Conservation (phyloP, 2,329 filamentous ascomycete genomes). For the Pseudogymnoascus sp. region DNA sequence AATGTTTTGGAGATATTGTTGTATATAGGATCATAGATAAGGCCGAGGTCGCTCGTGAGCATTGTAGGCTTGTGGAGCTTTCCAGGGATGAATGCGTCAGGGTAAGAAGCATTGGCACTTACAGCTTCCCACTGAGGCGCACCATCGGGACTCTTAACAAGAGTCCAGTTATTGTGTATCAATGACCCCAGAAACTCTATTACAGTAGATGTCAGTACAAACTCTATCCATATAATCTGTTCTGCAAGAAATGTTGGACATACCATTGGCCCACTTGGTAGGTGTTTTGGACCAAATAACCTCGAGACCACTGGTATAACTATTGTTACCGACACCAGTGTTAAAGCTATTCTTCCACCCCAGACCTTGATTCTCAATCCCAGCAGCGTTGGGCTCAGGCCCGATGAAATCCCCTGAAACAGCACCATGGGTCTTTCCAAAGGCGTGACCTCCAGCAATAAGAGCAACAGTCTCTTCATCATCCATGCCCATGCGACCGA, state of each 20-base stretch:
- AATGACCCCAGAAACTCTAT: slow-evolving; percentile 47
- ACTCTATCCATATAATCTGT: neutral
- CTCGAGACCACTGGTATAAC: slow-evolving; percentile 51
- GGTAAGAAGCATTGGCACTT: slow-evolving; percentile 40
- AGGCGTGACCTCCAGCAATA: slow-evolving; percentile 52
- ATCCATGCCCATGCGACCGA: slow-evolving; percentile 56
- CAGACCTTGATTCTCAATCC: slow-evolving; percentile 43
- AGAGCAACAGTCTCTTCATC: slow-evolving; percentile 55
- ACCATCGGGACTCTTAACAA: slow-evolving; percentile 47
- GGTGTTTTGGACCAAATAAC: slow-evolving; percentile 53
- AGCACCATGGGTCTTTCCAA: slow-evolving; percentile 56
- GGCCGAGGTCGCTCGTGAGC: slow-evolving; percentile 49
- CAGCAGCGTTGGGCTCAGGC: slow-evolving; percentile 44
- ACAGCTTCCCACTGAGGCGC: slow-evolving; percentile 49
- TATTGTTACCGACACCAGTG: slow-evolving; percentile 45
- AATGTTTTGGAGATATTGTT: slow-evolving; percentile 43
- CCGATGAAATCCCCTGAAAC: slow-evolving; percentile 43
- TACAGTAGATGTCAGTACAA: neutral
- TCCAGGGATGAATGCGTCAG: slow-evolving; percentile 46
- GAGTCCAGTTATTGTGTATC: slow-evolving; percentile 54
- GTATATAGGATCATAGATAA: slow-evolving; percentile 48
- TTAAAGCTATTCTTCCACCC: slow-evolving; percentile 47
- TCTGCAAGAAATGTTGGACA: neutral
- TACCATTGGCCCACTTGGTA: slow-evolving; percentile 47
- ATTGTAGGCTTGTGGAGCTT: slow-evolving; percentile 48